Percentiles rank a stretch among this genome's conserved stretches.
Conservation (phyloP, 2,329 filamentous ascomycete species). For the Exophiala spinifera region DNA sequence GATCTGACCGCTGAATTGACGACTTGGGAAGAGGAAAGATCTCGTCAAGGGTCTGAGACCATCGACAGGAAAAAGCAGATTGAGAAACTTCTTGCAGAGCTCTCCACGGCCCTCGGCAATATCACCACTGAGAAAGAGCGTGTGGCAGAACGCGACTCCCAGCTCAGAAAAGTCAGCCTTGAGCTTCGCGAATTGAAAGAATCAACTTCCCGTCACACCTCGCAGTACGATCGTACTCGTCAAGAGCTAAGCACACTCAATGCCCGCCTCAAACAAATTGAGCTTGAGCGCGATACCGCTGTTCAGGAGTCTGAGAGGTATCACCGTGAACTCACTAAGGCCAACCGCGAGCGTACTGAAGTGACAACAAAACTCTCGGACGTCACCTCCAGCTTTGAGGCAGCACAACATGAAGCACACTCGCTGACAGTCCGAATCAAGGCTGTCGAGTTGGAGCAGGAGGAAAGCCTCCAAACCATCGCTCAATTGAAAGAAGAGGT, state of each 20-base stretch:
- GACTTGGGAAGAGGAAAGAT: slow-evolving; percentile 28
- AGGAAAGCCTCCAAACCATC: slow-evolving; percentile 30
- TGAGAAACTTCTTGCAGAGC: slow-evolving; percentile 33
- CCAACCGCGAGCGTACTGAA: slow-evolving; percentile 32
- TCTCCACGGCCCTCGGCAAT: slow-evolving; percentile 28
- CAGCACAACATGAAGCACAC: slow-evolving; percentile 29
- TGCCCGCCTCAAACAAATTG: slow-evolving; percentile 23
- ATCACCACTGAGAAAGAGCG: slow-evolving; percentile 30
- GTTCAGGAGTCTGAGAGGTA: slow-evolving; percentile 31
- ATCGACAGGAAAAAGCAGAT: slow-evolving; percentile 26
- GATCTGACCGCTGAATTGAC: slow-evolving; percentile 31
- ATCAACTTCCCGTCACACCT: slow-evolving; percentile 24
- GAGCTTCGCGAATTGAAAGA: slow-evolving; percentile 30
- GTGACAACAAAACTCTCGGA: slow-evolving; percentile 29
- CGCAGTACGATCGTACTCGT: slow-evolving; percentile 27
- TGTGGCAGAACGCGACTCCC: slow-evolving; percentile 31
- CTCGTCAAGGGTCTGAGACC: slow-evolving; percentile 24
- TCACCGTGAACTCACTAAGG: slow-evolving; percentile 29
- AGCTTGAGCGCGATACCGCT: slow-evolving; percentile 31
- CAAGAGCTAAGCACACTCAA: slow-evolving; percentile 28
- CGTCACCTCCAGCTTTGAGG: slow-evolving; percentile 28
- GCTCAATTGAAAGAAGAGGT: slow-evolving; percentile 32
- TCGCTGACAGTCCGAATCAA: slow-evolving; percentile 30
- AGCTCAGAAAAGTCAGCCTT: slow-evolving; percentile 29
- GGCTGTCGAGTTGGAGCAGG: slow-evolving; percentile 30